phyloP scores from a whole-genome alignment of 2,329 filamentous ascomycete species.

The Talaromyces sp. region DNA sequence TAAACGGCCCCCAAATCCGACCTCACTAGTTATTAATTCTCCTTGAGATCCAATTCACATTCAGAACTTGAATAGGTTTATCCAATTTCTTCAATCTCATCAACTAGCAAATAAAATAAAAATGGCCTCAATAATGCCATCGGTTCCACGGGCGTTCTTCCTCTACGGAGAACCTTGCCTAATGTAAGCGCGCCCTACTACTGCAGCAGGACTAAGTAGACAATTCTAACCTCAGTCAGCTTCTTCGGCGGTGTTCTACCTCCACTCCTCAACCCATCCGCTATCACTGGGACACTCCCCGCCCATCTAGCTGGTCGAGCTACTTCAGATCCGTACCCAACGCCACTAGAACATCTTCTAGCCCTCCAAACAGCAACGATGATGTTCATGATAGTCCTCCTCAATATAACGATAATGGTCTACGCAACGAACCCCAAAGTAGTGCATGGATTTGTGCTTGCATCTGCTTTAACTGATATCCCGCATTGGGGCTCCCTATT shows the following conservation, averaged over 20 bases:
- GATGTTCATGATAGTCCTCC: background rate
- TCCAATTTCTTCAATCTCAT: too few relatives aligned
- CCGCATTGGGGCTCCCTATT: background rate
- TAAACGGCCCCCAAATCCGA: too few relatives aligned
- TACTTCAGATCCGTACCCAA: background rate
- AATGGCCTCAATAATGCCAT: background rate
- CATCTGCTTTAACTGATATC: background rate
- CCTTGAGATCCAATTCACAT: too few relatives aligned
- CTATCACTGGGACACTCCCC: background rate
- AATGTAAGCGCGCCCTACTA: background rate
- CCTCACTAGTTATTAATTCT: too few relatives aligned
- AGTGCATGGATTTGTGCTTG: background rate
- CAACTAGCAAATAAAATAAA: too few relatives aligned
- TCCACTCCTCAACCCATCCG: background rate
- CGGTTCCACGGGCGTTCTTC: background rate
- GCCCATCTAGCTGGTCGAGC: background rate
- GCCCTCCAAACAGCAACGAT: background rate
- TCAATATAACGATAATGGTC: background rate
- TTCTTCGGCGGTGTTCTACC: background rate
- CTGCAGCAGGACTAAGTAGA: background rate
- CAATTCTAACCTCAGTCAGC: background rate
- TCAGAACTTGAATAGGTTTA: too few relatives aligned
- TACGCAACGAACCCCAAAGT: background rate
- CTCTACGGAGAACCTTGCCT: background rate
- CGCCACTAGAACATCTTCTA: background rate